These are phyloP conservation scores for Colletotrichum sublineola DNA, from an alignment of 2,329 filamentous ascomycete species.

Conservation along the genomic window DNA sequence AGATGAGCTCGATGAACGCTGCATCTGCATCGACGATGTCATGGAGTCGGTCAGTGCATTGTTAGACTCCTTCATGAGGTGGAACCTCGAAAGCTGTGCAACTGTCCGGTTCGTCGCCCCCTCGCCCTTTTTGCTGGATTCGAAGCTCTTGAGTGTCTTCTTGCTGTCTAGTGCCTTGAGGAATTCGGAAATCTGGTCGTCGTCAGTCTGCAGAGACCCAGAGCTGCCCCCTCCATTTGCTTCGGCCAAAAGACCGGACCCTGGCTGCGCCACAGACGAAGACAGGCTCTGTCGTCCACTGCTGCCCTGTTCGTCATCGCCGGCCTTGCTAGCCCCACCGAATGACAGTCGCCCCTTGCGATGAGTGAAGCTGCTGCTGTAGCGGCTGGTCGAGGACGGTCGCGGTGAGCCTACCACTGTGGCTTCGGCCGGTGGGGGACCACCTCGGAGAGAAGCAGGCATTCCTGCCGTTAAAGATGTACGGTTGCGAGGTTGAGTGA, in stretches of 20 bases:
- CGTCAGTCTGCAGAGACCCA: slow-evolving; percentile 79
- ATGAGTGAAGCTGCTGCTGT: slow-evolving; percentile 95
- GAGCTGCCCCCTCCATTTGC: slow-evolving; percentile 75
- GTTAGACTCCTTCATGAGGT: slow-evolving; percentile 90
- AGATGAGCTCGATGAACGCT: slow-evolving; percentile 83
- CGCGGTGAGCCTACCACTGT: slow-evolving; percentile 83
- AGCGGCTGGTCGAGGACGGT: slow-evolving; percentile 82
- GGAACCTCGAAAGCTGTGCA: slow-evolving; percentile 86
- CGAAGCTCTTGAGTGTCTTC: slow-evolving; percentile 87
- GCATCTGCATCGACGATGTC: slow-evolving; percentile 87
- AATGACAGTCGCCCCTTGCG: slow-evolving; percentile 83
- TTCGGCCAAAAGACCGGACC: slow-evolving; percentile 83
- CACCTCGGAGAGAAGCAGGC: slow-evolving; percentile 78
- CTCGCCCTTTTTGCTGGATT: slow-evolving; percentile 75
- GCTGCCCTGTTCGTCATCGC: slow-evolving; percentile 80
- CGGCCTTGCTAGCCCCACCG: slow-evolving; percentile 75
- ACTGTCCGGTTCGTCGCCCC: slow-evolving; percentile 80
- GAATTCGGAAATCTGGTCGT: slow-evolving; percentile 94
- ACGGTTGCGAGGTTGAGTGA: slow-evolving; percentile 74
- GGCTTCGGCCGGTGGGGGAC: slow-evolving; percentile 72
- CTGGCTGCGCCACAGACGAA: slow-evolving; percentile 78
- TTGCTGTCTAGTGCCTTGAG: slow-evolving; percentile 88
- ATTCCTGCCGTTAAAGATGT: slow-evolving; percentile 82
- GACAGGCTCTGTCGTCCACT: slow-evolving; percentile 84
- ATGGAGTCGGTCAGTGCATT: slow-evolving; percentile 92